phyloP scores from a whole-genome alignment of 1,284 basidiomycete genomes.

The Malassezia dermatis region DNA sequence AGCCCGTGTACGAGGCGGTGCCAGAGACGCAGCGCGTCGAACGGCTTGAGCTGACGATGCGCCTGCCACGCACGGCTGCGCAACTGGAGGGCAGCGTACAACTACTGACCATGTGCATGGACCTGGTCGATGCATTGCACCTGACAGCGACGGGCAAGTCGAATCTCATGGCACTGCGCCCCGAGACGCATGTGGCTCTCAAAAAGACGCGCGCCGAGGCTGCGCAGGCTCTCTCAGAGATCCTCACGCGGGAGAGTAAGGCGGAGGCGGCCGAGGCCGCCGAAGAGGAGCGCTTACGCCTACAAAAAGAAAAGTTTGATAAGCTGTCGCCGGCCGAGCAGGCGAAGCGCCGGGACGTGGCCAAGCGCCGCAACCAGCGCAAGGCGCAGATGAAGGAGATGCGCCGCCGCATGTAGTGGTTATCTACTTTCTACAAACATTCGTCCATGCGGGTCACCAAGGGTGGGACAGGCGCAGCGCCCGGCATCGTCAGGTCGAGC shows the following conservation, averaged over 20 bases:
- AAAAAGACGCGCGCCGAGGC: conserved; percentile 31
- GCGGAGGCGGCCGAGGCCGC: conserved; percentile 34
- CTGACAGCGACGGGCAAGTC: conserved; percentile 10
- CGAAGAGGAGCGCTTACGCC: conserved; percentile 33
- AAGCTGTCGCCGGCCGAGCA: conserved; percentile 41
- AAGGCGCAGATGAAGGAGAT: conserved; percentile 24
- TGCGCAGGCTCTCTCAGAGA: conserved; percentile 27
- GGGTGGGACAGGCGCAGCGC: background rate
- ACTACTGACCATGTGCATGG: conserved; percentile 32
- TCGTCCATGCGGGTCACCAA: background rate
- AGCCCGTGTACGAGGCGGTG: conserved; percentile 21
- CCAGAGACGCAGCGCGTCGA: conserved; percentile 25
- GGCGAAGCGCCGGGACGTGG: conserved; percentile 40
- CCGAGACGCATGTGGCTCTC: conserved; percentile 27
- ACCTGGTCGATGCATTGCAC: conserved; percentile 38
- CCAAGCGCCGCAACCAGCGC: conserved; percentile 36
- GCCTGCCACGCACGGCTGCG: conserved; percentile 21
- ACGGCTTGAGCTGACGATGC: conserved; percentile 32
- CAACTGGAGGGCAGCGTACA: conserved; percentile 21
- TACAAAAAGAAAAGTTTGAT: conserved; percentile 36
- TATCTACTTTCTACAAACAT: background rate
- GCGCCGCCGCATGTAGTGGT: conserved; percentile 4
- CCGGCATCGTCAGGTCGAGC: background rate
- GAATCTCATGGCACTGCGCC: conserved; percentile 21
- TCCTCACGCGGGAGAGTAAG: conserved; percentile 23